A percentile compares a stretch with the other conserved stretches of the same genome.
Conservation (phyloP, 805 yeast species). For the Kurtzmaniella cleridarum region DNA sequence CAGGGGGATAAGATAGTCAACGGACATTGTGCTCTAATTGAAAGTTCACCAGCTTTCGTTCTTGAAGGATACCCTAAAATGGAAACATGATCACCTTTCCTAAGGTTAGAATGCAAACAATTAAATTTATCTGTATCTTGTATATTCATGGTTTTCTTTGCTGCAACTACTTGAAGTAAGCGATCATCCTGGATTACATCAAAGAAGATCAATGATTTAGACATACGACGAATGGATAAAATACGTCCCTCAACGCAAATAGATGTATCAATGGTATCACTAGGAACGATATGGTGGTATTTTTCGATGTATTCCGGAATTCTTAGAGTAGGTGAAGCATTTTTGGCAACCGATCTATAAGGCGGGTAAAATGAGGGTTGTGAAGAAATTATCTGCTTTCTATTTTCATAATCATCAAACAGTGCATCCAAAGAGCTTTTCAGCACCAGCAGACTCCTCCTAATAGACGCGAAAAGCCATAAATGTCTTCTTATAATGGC, state of each 20-base stretch:
- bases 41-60: slow-evolving; percentile 74
- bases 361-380: too few species aligned
- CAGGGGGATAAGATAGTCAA: slow-evolving; percentile 61
- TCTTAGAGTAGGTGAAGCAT: too few species aligned
- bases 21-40: slow-evolving; percentile 53
- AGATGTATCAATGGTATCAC: background rate
- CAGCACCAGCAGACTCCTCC: too few species aligned
- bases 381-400: too few species aligned
- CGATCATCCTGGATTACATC: slow-evolving; percentile 60
- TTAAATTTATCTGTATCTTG: too few species aligned
- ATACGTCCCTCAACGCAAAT: slow-evolving; percentile 50
- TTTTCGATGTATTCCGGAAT: too few species aligned
- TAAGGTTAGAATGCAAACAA: slow-evolving; percentile 34
- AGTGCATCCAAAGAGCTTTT: too few species aligned
- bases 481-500: too few species aligned
- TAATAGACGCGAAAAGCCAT: too few species aligned
- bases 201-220: slow-evolving; percentile 63
- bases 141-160: slow-evolving; percentile 38
- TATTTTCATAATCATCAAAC: too few species aligned
- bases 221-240: slow-evolving; percentile 52
- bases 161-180: slow-evolving; percentile 59
- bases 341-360: too few species aligned
- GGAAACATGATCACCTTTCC: slow-evolving; percentile 68
- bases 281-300: background rate
- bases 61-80: slow-evolving; percentile 67